phyloP scores from a whole-genome alignment of 2,329 filamentous ascomycete species.

The Colletotrichum karsti region DNA sequence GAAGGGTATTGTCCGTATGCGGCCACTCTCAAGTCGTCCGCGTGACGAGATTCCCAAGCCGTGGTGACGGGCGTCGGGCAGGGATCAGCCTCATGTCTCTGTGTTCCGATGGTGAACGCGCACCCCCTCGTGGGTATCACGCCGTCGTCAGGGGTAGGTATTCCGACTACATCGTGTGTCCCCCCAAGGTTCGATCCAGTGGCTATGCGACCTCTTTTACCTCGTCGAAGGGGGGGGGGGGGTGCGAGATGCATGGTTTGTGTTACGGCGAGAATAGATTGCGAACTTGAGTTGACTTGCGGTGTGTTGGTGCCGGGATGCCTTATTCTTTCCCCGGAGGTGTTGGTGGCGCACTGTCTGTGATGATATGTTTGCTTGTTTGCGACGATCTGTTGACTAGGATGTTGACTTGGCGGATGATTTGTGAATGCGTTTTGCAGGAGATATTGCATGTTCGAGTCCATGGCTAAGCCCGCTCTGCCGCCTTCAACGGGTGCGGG shows the following conservation, averaged over 20 bases:
- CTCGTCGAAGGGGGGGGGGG: background rate
- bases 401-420: background rate
- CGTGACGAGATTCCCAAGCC: background rate
- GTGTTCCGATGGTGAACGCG: background rate
- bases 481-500: background rate
- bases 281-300: background rate
- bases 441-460: background rate
- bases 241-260: background rate
- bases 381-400: background rate
- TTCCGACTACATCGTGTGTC: background rate
- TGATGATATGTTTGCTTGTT: background rate
- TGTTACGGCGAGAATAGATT: background rate
- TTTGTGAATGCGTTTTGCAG: background rate
- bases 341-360: background rate
- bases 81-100: background rate
- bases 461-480: background rate
- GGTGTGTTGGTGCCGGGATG: background rate
- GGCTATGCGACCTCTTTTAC: background rate
- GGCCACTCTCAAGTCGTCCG: background rate
- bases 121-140: background rate
- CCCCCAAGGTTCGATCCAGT: background rate
- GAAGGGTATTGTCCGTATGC: too few relatives aligned
- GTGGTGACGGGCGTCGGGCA: background rate
- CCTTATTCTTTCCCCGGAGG: background rate
- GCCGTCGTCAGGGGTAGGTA: background rate